Evolutionary conservation across 805 yeast genomes (phyloP).

Genomic region (Metschnikowia colocasiae): DNA sequence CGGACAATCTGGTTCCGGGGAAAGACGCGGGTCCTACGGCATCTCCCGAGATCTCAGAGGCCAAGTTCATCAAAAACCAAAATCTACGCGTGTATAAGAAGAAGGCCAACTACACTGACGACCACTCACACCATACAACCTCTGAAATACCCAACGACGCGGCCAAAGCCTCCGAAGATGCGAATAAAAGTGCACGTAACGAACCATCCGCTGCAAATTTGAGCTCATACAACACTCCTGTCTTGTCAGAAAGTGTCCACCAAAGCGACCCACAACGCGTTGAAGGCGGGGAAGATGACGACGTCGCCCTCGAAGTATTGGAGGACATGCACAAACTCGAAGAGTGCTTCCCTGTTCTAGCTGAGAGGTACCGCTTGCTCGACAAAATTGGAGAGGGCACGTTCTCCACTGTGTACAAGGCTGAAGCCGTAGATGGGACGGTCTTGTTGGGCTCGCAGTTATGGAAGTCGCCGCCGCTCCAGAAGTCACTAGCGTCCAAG

Average conservation of each 20-base stretch:
- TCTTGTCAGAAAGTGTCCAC: background rate
- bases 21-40: background rate
- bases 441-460: slow-evolving; percentile 36
- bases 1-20: background rate
- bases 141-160: slow-evolving; percentile 6
- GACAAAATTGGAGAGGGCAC: slow-evolving; percentile 69
- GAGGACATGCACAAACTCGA: slow-evolving; percentile 57
- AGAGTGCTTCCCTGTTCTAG: slow-evolving; percentile 51
- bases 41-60: background rate
- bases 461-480: slow-evolving; percentile 46
- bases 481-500: slow-evolving; percentile 15
- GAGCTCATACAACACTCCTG: background rate
- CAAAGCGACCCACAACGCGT: slow-evolving; percentile 1
- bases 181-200: background rate
- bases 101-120: slow-evolving; percentile 2
- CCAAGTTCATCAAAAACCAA: slow-evolving; percentile 15
- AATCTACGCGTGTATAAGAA: slow-evolving; percentile 14
- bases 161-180: background rate
- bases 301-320: slow-evolving; percentile 48
- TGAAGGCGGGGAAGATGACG: slow-evolving; percentile 34
- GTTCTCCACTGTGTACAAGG: slow-evolving; percentile 59
- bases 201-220: background rate
- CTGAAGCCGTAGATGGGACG: slow-evolving; percentile 48
- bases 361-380: slow-evolving; percentile 45
- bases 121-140: background rate